phyloP scores from a whole-genome alignment of 129 eudicot genomes.

The Flaveria ramosissima region DNA sequence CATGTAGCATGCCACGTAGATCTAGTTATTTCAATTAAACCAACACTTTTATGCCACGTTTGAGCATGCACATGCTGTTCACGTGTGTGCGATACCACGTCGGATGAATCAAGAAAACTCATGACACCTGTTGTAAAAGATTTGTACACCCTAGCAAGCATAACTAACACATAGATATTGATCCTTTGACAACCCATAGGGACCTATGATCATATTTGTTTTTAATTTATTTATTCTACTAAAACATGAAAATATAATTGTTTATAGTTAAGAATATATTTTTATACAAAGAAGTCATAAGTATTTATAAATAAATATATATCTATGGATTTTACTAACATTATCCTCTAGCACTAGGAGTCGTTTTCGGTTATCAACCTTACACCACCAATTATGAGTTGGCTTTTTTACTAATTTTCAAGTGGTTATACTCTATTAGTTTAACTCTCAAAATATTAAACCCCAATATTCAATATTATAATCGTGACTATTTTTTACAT shows the following conservation, averaged over 20 bases:
- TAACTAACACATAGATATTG: conserved; percentile 15
- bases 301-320: neutral
- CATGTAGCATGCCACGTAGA: conserved; percentile 13
- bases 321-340: neutral
- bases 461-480: neutral
- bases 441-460: neutral
- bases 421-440: neutral
- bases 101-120: neutral
- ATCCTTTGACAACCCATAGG: neutral
- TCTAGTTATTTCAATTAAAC: neutral
- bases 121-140: neutral
- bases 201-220: neutral
- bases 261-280: neutral
- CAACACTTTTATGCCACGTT: conserved; percentile 21
- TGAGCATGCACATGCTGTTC: neutral
- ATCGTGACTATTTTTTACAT: too few relatives aligned
- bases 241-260: neutral
- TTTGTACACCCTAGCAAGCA: conserved; percentile 24
- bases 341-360: neutral
- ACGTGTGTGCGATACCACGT: conserved; percentile 27
- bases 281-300: neutral
- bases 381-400: neutral
- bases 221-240: neutral
- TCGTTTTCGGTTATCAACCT: neutral
- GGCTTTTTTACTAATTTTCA: neutral